These are phyloP conservation scores for Diutina catenulata DNA, from an alignment of 1,139 yeast species.

Conservation along the genomic window DNA sequence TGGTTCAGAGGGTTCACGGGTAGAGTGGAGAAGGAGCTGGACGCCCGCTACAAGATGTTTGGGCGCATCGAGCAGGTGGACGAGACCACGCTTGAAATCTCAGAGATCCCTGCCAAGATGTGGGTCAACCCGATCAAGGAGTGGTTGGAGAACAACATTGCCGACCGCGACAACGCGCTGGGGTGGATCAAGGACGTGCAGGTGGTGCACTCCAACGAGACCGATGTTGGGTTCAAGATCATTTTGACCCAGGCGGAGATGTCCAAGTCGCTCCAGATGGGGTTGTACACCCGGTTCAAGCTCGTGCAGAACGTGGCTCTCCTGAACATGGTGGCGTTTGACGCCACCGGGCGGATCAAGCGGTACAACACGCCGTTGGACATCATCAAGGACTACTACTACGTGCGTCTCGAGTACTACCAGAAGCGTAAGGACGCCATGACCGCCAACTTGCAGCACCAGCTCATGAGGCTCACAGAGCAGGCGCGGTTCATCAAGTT, in stretches of 20 bases:
- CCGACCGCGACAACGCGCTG: slow-evolving; percentile 56
- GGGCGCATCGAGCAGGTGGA: slow-evolving; percentile 80
- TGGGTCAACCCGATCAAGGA: slow-evolving; percentile 93
- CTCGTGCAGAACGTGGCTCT: slow-evolving; percentile 56
- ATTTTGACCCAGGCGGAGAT: slow-evolving; percentile 70
- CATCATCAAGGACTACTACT: slow-evolving; percentile 74
- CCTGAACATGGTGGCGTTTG: slow-evolving; percentile 93
- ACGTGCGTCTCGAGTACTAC: slow-evolving; percentile 77
- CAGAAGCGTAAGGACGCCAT: slow-evolving; percentile 82
- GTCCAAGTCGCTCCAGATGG: slow-evolving; percentile 63
- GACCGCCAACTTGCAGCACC: slow-evolving; percentile 59
- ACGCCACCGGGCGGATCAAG: slow-evolving; percentile 80
- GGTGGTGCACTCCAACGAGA: slow-evolving; percentile 67
- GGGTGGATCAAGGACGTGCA: slow-evolving; percentile 88
- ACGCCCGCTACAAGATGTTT: slow-evolving; percentile 59
- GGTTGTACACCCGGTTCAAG: slow-evolving; percentile 76
- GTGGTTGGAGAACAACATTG: slow-evolving; percentile 64
- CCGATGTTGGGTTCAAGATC: slow-evolving; percentile 56
- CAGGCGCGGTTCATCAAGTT: slow-evolving; percentile 89
- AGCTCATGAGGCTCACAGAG: slow-evolving; percentile 58
- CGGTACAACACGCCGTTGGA: slow-evolving; percentile 68
- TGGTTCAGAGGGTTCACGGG: slow-evolving; percentile 99
- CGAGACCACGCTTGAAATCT: slow-evolving; percentile 70
- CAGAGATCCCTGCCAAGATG: slow-evolving; percentile 84
- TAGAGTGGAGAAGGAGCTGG: slow-evolving; percentile 47